These are phyloP conservation scores for Centaurea solstitialis DNA, from an alignment of 129 eudicot genomes.

Conservation along the genomic window DNA sequence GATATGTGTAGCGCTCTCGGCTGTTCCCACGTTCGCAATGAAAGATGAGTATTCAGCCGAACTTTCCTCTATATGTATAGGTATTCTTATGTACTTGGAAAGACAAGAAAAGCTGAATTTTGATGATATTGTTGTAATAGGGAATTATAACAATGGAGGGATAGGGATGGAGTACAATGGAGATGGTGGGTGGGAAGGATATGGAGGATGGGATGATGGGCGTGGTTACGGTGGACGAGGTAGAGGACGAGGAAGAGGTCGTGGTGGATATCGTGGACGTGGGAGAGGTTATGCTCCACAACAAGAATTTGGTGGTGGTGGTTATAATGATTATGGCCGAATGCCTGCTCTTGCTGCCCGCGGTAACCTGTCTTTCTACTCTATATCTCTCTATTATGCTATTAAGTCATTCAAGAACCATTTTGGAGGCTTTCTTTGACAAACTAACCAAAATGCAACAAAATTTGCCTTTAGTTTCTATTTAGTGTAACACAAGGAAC, in stretches of 20 bases:
- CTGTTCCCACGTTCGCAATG: too few relatives aligned
- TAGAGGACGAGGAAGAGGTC: constrained; percentile 31
- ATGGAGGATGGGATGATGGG: constrained; percentile 24
- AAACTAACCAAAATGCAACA: not conserved
- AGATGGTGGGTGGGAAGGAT: constrained; percentile 37
- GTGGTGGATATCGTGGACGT: constrained; percentile 19
- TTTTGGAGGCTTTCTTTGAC: not conserved
- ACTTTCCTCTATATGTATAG: too few relatives aligned
- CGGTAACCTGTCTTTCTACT: constrained; percentile 23
- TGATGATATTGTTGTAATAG: constrained; percentile 5
- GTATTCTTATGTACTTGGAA: not conserved
- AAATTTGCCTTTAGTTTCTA: not conserved
- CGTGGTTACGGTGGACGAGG: constrained; percentile 37
- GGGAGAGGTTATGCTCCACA: constrained; percentile 15
- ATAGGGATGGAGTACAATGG: constrained; percentile 38
- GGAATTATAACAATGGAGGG: constrained; percentile 29
- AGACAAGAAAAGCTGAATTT: not conserved
- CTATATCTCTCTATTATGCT: not conserved
- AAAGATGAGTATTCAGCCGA: too few relatives aligned
- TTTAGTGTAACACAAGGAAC: not conserved
- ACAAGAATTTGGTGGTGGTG: constrained; percentile 21
- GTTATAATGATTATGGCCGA: constrained; percentile 22
- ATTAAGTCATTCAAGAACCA: not conserved
- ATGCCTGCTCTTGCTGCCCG: constrained; percentile 40
- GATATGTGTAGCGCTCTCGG: too few relatives aligned